A percentile compares a stretch with the other conserved stretches of the same genome.
These are phyloP conservation scores for Botryotinia convoluta DNA, from an alignment of 2,329 filamentous ascomycete species.

Conservation along the genomic window DNA sequence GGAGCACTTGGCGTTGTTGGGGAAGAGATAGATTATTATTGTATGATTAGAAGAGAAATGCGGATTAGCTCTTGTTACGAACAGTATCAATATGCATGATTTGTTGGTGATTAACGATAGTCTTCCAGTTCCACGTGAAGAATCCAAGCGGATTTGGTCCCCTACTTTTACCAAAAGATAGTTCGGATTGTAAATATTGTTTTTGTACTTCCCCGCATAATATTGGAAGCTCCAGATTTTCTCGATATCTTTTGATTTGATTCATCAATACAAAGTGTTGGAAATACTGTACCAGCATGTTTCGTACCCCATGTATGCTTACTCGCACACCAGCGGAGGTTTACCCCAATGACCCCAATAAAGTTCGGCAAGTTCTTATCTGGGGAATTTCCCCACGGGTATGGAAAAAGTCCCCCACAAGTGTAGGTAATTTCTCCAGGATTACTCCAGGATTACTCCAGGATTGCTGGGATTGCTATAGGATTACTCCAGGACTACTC, in stretches of 20 bases:
- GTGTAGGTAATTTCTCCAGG: slow-evolving; percentile 11
- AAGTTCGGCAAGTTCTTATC: slow-evolving; percentile 3
- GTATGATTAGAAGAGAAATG: neutral
- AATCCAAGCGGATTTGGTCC: neutral
- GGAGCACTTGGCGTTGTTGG: slow-evolving; percentile 3
- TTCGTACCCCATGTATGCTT: neutral
- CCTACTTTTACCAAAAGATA: neutral
- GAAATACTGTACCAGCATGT: neutral
- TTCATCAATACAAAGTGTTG: neutral
- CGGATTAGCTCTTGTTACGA: neutral
- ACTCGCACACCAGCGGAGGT: neutral
- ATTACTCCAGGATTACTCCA: slow-evolving; percentile 15
- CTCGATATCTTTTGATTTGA: neutral
- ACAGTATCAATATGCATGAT: neutral
- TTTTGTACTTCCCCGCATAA: slow-evolving; percentile 2
- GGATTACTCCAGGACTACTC: neutral
- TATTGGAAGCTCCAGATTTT: neutral
- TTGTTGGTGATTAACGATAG: neutral
- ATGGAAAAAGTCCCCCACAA: neutral
- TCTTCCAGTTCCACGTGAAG: neutral
- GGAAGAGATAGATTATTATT: neutral
- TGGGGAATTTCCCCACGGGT: slow-evolving; percentile 13
- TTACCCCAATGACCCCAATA: neutral
- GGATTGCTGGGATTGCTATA: neutral
- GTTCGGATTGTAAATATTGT: neutral